A percentile compares a stretch with the other conserved stretches of the same genome.
These are phyloP conservation scores for Saccharomyces hybrid DNA, from an alignment of 1,139 yeast species.

Conservation along the genomic window DNA sequence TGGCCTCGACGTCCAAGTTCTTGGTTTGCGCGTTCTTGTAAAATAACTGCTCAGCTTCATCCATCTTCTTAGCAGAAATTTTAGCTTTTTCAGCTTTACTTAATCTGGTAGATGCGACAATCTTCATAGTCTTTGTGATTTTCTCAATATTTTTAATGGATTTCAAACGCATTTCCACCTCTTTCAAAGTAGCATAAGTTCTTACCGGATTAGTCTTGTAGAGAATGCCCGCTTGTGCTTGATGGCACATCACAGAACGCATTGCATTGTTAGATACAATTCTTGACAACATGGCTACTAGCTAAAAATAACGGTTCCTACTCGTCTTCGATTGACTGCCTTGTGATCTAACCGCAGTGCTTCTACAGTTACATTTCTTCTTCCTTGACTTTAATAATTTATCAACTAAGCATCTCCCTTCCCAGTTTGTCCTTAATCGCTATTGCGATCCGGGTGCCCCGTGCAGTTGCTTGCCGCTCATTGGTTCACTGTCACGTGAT, in stretches of 20 bases:
- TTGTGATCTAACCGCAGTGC: background rate
- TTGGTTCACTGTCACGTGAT: slow-evolving; percentile 2
- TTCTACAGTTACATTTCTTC: background rate
- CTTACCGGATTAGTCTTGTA: slow-evolving; percentile 33
- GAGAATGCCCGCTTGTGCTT: slow-evolving; percentile 1
- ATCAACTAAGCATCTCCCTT: background rate
- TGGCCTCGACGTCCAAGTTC: slow-evolving; percentile 39
- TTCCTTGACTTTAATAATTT: background rate
- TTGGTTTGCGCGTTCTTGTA: slow-evolving; percentile 73
- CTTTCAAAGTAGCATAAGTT: slow-evolving; percentile 97
- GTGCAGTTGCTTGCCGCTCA: background rate
- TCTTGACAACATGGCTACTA: slow-evolving; percentile 4
- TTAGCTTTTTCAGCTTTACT: slow-evolving; percentile 94
- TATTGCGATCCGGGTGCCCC: background rate
- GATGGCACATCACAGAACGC: slow-evolving; percentile 1
- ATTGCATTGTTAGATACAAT: slow-evolving; percentile 2
- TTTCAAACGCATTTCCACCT: slow-evolving; percentile 95
- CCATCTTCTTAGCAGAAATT: slow-evolving; percentile 81
- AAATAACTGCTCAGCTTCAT: slow-evolving; percentile 72
- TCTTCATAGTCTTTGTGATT: slow-evolving; percentile 99
- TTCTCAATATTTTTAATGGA: slow-evolving; percentile 97
- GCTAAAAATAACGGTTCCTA: background rate
- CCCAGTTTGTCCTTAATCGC: background rate
- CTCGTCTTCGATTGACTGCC: background rate
- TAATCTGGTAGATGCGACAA: slow-evolving; percentile 97